These are phyloP conservation scores for Citrus australasica DNA, from an alignment of 345 rosid genomes.

Conservation along the genomic window DNA sequence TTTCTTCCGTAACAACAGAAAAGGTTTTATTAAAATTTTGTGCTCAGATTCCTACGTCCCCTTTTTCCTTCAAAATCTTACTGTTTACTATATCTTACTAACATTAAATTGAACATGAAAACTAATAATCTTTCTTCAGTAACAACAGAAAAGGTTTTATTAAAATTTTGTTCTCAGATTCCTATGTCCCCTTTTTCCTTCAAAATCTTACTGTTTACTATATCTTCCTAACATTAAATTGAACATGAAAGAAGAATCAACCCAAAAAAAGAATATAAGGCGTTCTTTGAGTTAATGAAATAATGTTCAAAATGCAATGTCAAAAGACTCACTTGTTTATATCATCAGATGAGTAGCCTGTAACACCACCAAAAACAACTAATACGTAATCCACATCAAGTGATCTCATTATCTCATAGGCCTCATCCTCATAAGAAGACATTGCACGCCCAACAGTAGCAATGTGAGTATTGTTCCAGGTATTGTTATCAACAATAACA, in stretches of 20 bases:
- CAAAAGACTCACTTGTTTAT: slow-evolving; percentile 78
- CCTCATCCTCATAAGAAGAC: slow-evolving; percentile 97
- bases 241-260: background rate
- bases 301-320: background rate
- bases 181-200: background rate
- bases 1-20: background rate
- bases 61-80: background rate
- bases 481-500: slow-evolving; percentile 96
- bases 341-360: slow-evolving; percentile 99
- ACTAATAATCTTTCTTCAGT: background rate
- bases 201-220: background rate
- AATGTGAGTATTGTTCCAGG: slow-evolving; percentile 99
- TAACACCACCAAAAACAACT: slow-evolving; percentile 98
- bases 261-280: background rate
- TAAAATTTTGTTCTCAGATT: background rate
- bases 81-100: background rate
- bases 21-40: background rate
- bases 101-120: background rate
- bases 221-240: background rate
- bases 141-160: background rate
- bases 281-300: background rate
- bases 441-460: slow-evolving; percentile 99
- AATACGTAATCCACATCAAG: slow-evolving; percentile 95
- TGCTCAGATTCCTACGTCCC: background rate
- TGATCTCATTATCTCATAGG: slow-evolving; percentile 90